These are phyloP conservation scores for Venturia asperata DNA, from an alignment of 2,329 filamentous ascomycete species.

Conservation along the genomic window DNA sequence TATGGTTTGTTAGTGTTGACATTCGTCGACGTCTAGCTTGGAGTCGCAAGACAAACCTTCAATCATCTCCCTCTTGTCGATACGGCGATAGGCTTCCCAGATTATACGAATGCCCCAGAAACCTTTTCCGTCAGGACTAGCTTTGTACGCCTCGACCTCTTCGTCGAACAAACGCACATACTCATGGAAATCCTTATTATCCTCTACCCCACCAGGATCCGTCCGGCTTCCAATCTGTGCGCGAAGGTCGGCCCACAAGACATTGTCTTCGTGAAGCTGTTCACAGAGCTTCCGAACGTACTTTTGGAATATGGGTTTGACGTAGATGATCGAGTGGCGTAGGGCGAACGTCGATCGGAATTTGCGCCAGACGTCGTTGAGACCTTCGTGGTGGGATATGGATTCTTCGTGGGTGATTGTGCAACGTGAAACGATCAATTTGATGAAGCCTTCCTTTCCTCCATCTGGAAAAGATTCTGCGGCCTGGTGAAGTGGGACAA, in stretches of 20 bases:
- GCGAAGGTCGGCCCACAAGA: constrained; percentile 77
- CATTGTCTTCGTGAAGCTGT: constrained; percentile 69
- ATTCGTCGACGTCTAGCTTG: too few relatives aligned
- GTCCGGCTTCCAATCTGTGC: constrained; percentile 68
- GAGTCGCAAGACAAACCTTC: constrained; percentile 42
- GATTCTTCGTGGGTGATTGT: constrained; percentile 66
- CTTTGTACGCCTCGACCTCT: constrained; percentile 69
- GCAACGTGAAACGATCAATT: constrained; percentile 68
- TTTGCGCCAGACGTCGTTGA: constrained; percentile 78
- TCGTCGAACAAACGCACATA: constrained; percentile 70
- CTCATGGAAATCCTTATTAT: constrained; percentile 60
- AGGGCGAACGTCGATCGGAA: constrained; percentile 70
- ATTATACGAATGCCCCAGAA: constrained; percentile 86
- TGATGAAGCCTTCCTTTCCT: constrained; percentile 63
- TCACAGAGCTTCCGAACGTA: constrained; percentile 67
- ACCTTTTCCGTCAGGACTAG: constrained; percentile 58
- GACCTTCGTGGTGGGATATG: constrained; percentile 71
- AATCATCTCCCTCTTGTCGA: constrained; percentile 58
- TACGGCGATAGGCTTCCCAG: constrained; percentile 67
- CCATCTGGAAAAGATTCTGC: constrained; percentile 69
- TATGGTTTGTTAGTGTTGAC: neutral
- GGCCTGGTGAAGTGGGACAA: constrained; percentile 53
- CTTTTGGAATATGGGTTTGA: constrained; percentile 79
- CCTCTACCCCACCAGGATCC: constrained; percentile 56
- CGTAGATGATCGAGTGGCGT: constrained; percentile 68